Percentiles rank a stretch among this genome's conserved stretches.
phyloP scores from a whole-genome alignment of 768 basidiomycete genomes.

The Boletus pseudopeckii region DNA sequence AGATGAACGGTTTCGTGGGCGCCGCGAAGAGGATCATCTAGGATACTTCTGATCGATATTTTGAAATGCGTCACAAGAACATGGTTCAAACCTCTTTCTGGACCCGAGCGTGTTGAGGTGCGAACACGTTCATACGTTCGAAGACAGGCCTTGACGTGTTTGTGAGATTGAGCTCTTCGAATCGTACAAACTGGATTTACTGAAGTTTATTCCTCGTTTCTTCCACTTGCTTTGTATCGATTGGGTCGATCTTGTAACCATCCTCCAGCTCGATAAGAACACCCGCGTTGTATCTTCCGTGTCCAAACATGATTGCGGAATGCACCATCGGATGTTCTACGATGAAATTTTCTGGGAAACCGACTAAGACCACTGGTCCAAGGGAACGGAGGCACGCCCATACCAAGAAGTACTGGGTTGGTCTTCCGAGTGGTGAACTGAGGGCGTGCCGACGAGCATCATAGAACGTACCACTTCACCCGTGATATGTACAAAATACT shows the following conservation, averaged over 20 bases:
- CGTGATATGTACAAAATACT: constrained; percentile 14
- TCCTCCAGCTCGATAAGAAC: constrained; percentile 15
- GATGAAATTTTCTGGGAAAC: constrained; percentile 11
- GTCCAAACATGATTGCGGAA: constrained; percentile 22
- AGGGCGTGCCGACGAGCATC: not conserved
- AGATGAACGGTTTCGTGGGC: constrained; percentile 10
- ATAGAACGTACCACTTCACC: constrained; percentile 15
- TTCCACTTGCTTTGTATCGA: constrained; percentile 8
- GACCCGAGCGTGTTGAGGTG: constrained; percentile 19
- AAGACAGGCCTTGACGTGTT: constrained; percentile 3
- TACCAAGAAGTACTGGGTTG: constrained; percentile 19
- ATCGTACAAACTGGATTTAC: not conserved
- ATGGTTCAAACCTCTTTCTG: constrained; percentile 17
- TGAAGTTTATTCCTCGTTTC: constrained; percentile 13
- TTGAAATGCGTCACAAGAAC: not conserved
- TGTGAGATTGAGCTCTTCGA: not conserved
- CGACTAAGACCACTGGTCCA: not conserved
- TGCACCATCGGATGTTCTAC: constrained; percentile 14
- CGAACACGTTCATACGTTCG: constrained; percentile 21
- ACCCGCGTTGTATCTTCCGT: constrained; percentile 18
- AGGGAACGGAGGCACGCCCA: not conserved
- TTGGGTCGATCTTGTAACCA: constrained; percentile 5
- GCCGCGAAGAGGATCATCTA: constrained; percentile 19
- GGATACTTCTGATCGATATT: not conserved
- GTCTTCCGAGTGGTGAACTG: constrained; percentile 11